These are phyloP conservation scores for Pythium inflatum DNA, from an alignment of 352 stramenopile genomes.

Conservation along the genomic window DNA sequence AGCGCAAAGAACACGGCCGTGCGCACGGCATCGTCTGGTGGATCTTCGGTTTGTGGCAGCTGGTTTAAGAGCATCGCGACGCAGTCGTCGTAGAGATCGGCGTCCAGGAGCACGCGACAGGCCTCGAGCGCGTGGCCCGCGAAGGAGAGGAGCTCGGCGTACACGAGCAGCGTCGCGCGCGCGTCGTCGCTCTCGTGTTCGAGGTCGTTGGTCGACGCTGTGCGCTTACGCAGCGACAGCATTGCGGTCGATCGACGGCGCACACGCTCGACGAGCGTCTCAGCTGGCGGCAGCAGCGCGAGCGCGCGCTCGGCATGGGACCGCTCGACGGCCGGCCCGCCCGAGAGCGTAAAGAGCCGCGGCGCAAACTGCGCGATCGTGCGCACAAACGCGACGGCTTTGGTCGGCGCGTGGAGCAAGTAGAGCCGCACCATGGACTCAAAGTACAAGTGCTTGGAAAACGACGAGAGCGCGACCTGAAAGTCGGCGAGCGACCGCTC, in stretches of 20 bases:
- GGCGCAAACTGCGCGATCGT: slow-evolving; percentile 66
- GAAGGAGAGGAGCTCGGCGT: slow-evolving; percentile 59
- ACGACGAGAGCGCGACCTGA: slow-evolving; percentile 66
- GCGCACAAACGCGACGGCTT: slow-evolving; percentile 62
- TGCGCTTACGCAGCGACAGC: neutral
- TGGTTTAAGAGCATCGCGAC: slow-evolving; percentile 43
- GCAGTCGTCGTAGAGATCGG: slow-evolving; percentile 67
- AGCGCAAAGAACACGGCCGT: slow-evolving; percentile 68
- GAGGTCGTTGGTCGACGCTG: neutral
- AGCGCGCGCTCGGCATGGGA: slow-evolving; percentile 75
- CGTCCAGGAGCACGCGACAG: slow-evolving; percentile 59
- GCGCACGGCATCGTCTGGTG: slow-evolving; percentile 7
- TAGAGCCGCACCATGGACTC: slow-evolving; percentile 83
- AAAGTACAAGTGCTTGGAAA: slow-evolving; percentile 89
- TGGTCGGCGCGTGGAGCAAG: slow-evolving; percentile 63
- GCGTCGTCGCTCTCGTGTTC: slow-evolving; percentile 2
- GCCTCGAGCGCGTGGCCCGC: slow-evolving; percentile 62
- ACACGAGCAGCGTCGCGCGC: slow-evolving; percentile 56
- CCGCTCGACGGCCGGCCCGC: slow-evolving; percentile 38
- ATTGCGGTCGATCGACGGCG: neutral
- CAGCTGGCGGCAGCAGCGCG: slow-evolving; percentile 58
- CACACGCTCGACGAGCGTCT: slow-evolving; percentile 50
- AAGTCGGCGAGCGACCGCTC: slow-evolving; percentile 76
- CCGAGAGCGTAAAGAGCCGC: slow-evolving; percentile 68
- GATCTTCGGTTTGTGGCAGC: slow-evolving; percentile 10